These are phyloP conservation scores for Tolypocladium nubicola DNA, from an alignment of 2,329 filamentous ascomycete species.

Conservation along the genomic window DNA sequence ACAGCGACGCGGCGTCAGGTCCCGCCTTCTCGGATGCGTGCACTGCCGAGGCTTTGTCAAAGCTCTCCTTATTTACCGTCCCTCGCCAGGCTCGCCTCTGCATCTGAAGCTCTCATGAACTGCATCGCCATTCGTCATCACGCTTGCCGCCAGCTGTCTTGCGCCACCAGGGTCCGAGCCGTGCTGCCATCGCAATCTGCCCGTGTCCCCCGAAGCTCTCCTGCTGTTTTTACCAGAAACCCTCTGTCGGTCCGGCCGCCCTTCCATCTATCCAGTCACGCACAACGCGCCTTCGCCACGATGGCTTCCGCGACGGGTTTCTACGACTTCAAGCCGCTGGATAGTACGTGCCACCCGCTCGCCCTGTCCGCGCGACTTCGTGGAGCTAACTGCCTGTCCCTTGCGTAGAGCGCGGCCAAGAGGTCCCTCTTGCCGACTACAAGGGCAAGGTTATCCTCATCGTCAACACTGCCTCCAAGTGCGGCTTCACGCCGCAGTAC, in stretches of 20 bases:
- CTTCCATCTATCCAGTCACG: not conserved
- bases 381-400: constrained; percentile 6
- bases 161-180: not conserved
- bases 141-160: not conserved
- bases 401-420: constrained; percentile 43
- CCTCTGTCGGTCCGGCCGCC: not conserved
- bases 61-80: not conserved
- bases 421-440: constrained; percentile 60
- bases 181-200: constrained; percentile 1
- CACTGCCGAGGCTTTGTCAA: not conserved
- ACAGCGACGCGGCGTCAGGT: not conserved
- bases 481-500: constrained; percentile 96
- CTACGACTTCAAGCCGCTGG: constrained; percentile 75
- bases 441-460: constrained; percentile 89
- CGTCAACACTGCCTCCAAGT: constrained; percentile 98
- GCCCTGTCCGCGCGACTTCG: not conserved
- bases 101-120: constrained; percentile 1
- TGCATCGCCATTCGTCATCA: constrained; percentile 5
- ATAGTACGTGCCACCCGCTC: constrained; percentile 44
- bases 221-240: not conserved
- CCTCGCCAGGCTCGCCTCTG: not conserved
- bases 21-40: not conserved
- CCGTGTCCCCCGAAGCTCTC: not conserved
- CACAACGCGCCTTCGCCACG: constrained; percentile 7
- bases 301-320: constrained; percentile 42